Evolutionary conservation across 1,284 basidiomycete species (phyloP).

Genomic region (Peniophora sp.): DNA sequence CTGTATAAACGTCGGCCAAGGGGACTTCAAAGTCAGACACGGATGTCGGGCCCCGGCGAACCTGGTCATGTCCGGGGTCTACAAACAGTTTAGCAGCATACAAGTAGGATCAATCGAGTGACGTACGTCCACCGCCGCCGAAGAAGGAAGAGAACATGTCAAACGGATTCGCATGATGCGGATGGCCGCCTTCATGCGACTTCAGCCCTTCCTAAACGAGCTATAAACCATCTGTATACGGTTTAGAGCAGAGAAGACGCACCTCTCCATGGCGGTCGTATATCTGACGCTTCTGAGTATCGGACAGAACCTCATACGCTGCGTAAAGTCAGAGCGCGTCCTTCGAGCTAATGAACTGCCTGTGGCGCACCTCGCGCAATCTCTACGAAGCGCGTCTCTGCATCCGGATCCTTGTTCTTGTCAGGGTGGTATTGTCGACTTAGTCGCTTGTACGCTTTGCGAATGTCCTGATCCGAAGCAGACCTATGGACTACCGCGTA

Average conservation of each 20-base stretch:
- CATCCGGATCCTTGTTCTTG: slow-evolving; percentile 81
- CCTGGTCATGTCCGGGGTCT: slow-evolving; percentile 53
- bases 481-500: slow-evolving; percentile 56
- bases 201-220: slow-evolving; percentile 69
- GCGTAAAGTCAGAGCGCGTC: not conserved
- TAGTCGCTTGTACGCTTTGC: slow-evolving; percentile 85
- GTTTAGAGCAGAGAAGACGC: slow-evolving; percentile 8
- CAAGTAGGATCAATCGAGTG: not conserved
- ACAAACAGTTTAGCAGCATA: no score
- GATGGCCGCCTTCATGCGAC: slow-evolving; percentile 75
- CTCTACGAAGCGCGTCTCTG: slow-evolving; percentile 83
- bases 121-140: slow-evolving; percentile 64
- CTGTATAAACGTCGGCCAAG: slow-evolving; percentile 82
- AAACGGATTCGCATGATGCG: slow-evolving; percentile 74
- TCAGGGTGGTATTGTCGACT: slow-evolving; percentile 91
- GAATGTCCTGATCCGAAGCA: slow-evolving; percentile 82
- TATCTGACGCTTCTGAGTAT: slow-evolving; percentile 79
- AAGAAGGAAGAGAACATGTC: slow-evolving; percentile 93
- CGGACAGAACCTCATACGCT: slow-evolving; percentile 94
- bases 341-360: not conserved
- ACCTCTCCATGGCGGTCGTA: slow-evolving; percentile 91
- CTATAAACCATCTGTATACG: not conserved
- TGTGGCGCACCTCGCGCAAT: slow-evolving; percentile 69
- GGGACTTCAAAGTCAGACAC: slow-evolving; percentile 84
- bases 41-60: slow-evolving; percentile 76